Evolutionary conservation across 371 early-diverging fungal genomes (phyloP).

Genomic region (Encephalitozoon intestinalis): DNA sequence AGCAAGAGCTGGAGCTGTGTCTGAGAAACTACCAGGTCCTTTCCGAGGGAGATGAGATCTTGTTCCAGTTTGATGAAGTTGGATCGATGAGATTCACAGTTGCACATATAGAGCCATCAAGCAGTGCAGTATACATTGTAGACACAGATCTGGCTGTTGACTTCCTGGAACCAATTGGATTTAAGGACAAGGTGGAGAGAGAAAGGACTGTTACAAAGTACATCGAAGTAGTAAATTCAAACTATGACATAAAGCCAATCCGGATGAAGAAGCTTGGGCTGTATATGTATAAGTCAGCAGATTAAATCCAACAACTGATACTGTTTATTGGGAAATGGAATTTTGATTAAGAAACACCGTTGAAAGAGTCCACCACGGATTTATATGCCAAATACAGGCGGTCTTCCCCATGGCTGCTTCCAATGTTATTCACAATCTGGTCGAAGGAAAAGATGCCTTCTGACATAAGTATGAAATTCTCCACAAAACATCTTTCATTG

Average conservation of each 20-base stretch:
- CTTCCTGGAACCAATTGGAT: conserved; percentile 92
- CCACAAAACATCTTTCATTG: conserved; percentile 46
- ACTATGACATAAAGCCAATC: not conserved
- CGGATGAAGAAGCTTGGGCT: conserved; percentile 21
- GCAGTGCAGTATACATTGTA: conserved; percentile 75
- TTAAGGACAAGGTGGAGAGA: conserved; percentile 67
- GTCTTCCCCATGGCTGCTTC: not conserved
- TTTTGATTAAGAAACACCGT: not conserved
- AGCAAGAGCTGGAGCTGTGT: conserved; percentile 91
- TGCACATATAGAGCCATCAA: conserved; percentile 73
- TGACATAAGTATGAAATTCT: conserved; percentile 51
- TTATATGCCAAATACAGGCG: conserved; percentile 19
- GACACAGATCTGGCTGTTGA: conserved; percentile 96
- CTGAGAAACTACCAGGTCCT: conserved; percentile 83
- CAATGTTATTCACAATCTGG: conserved; percentile 38
- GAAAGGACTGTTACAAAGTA: conserved; percentile 47
- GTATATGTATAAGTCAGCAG: not conserved
- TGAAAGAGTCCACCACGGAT: not conserved
- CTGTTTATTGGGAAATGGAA: not conserved
- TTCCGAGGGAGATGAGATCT: conserved; percentile 80
- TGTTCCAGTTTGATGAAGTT: conserved; percentile 75
- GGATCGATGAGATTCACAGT: conserved; percentile 77
- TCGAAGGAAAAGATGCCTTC: conserved; percentile 47
- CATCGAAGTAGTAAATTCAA: conserved; percentile 6
- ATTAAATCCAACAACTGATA: not conserved